Evolutionary conservation across 2,329 filamentous ascomycete species (phyloP), one percentile per base, ranked within the genome.

Genomic region (Curvularia hawaiiensis): DNA sequence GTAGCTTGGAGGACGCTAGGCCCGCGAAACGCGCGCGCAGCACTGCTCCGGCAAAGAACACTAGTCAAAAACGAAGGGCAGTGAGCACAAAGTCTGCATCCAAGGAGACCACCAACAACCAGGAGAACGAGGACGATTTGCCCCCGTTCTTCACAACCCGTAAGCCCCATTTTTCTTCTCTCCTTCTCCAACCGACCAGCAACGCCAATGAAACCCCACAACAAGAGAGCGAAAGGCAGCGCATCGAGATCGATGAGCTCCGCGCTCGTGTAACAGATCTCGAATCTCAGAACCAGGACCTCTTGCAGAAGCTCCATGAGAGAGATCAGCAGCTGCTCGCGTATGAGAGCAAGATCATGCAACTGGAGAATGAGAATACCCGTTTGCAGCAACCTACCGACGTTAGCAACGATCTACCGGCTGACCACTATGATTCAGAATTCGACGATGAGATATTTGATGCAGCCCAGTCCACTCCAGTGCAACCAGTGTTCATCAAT

Each of bases 101-200:
- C 26, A 46, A 43, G 6, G 50, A 61, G 22, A 59, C 61, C 24
- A 54, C 64, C 40, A 61, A 44, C 30, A 45, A 44, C 33, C 20
- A 33, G 10, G 57, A 65, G 24, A 54, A 61, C 10, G 62, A 63
- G 14, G 60, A 68, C 16, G 58, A 53, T 43, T 20, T 49, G 30
- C 61, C 62, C 18, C 45, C 63, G 28, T 69, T 68, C 58, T 69
- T 67, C 48, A 56, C 61, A 4, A 55, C 65, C 47, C 61, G 66
- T 69, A 58, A 62, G 66, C 52, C 38, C 30, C 35, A 28, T 33
- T 24, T 28, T 59, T 59, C 54, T 47, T 38, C 61, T 28, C 41
- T 14, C 7, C 35, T 24, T 38, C 30, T 31, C 24, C 16, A 45
- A 26, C 20, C 41, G 52, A 45, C 41, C 26, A 14, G 31, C 3